Evolutionary conservation across 768 basidiomycete species (phyloP).

Genomic region (Rhodotorula kratochvilovae): DNA sequence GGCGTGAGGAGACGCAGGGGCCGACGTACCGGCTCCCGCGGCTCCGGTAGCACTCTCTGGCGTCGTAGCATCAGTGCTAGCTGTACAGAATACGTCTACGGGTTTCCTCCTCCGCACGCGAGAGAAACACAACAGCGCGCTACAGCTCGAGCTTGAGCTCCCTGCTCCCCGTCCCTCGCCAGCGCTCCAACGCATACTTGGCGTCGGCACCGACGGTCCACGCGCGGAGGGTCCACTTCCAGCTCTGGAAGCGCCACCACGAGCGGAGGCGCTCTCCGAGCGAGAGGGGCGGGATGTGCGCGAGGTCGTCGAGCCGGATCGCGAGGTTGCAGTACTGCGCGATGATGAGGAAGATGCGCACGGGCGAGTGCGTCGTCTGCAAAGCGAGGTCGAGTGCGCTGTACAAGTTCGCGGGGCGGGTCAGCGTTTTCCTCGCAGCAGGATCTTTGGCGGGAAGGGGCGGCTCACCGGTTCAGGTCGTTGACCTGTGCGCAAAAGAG

Average conservation of each 20-base stretch:
- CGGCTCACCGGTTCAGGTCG: conserved; percentile 32
- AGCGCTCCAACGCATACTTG: conserved; percentile 35
- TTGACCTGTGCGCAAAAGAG: conserved; percentile 9
- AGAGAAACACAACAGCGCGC: too few species aligned
- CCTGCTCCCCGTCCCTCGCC: conserved; percentile 38
- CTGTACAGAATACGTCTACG: too few species aligned
- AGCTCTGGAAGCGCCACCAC: conserved; percentile 44
- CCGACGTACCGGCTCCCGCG: too few species aligned
- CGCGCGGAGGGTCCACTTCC: conserved; percentile 18
- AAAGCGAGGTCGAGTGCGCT: conserved; percentile 54
- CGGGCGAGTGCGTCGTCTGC: conserved; percentile 68
- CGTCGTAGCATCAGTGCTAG: too few species aligned
- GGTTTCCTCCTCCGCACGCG: too few species aligned
- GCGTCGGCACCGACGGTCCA: conserved; percentile 38
- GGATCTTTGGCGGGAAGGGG: too few species aligned
- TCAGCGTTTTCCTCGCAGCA: too few species aligned
- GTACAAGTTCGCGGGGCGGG: not conserved
- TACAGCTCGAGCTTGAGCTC: conserved; percentile 5
- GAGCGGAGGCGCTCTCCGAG: conserved; percentile 27
- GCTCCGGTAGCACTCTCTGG: too few species aligned
- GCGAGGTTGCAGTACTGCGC: conserved; percentile 55
- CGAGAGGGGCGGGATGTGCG: conserved; percentile 14
- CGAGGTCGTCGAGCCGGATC: conserved; percentile 28
- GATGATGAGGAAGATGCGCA: conserved; percentile 83
- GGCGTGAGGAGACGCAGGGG: too few species aligned